These are phyloP conservation scores for Tothia fuscella DNA, from an alignment of 2,329 filamentous ascomycete genomes.

Conservation along the genomic window DNA sequence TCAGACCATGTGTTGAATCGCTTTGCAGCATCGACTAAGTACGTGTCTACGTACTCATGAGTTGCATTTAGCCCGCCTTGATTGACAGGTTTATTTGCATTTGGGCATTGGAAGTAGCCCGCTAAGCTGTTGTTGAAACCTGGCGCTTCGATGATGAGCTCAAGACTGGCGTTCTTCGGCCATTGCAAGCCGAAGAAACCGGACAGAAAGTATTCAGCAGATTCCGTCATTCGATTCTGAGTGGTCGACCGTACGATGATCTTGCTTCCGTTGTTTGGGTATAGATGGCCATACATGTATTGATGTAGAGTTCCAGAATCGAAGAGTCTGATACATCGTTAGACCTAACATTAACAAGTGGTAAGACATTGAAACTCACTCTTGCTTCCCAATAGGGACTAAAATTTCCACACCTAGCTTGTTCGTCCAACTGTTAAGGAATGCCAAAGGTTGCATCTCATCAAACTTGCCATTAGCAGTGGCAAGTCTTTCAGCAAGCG, in stretches of 20 bases:
- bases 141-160: conserved; percentile 54
- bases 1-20: conserved; percentile 46
- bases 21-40: conserved; percentile 51
- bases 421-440: conserved; percentile 59
- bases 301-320: conserved; percentile 59
- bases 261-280: conserved; percentile 56
- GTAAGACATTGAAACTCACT: conserved; percentile 24
- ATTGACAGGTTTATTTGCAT: conserved; percentile 38
- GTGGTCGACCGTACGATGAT: conserved; percentile 64
- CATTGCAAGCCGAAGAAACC: conserved; percentile 70
- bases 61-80: conserved; percentile 42
- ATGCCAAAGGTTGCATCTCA: conserved; percentile 48
- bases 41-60: conserved; percentile 48
- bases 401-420: conserved; percentile 59
- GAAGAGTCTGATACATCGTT: conserved; percentile 35
- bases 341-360: not conserved
- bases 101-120: conserved; percentile 55
- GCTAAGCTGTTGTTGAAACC: conserved; percentile 61
- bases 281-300: conserved; percentile 60
- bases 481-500: conserved; percentile 45
- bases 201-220: conserved; percentile 64
- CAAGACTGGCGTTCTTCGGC: conserved; percentile 59
- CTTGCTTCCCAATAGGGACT: conserved; percentile 59
- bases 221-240: conserved; percentile 66
- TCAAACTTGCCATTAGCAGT: conserved; percentile 42